Base-by-base conservation (phyloP, 257 asterid genomes). In the Penstemon newberryi region DNA sequence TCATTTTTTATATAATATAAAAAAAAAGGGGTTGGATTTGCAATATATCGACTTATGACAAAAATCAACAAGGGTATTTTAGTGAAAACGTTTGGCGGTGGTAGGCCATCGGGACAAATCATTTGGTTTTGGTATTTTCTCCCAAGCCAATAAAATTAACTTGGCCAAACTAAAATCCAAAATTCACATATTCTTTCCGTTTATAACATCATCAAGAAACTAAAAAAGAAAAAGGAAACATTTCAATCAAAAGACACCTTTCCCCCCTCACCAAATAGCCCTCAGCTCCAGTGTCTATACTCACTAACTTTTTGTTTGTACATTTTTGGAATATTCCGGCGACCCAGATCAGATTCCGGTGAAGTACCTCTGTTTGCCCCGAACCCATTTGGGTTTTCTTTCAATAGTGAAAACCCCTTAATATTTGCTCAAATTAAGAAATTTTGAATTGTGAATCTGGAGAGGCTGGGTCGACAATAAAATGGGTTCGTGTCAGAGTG, bases 401-500 rank as follows among this genome's bases (percentile, higher is more conserved):
- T 25, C 33, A 25, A 25, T 50, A 47, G 12, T 67, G 33, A 25
- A 25, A 25, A 25, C 33, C 33, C 33, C 3, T 73, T 63, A 19
- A 47, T 42, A 18, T 12, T 62, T 25, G 57, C 56, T 45, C 39
- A 25, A 25, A 25, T 25, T 70, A 68, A 63, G 75, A 54, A 36
- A 42, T 25, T 56, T 76, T 79, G 72, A 70, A 78, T 73, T 83
- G 84, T 80, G 79, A 84, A 78, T 83, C 79, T 78, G 69, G 70
- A 71, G 84, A 61, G 50, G 55, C 68, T 70, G 61, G 56, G 63
- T 25, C 3, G 33, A 25, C 2, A 4, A 42, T 56, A 53, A 67
- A 72, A 91, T 91, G 97, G 97, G 97, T 46, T 78, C 93, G 67
- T 91, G 97, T 73, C 49, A 87, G 3, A 91, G 97, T 61, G 76